Base-by-base conservation (phyloP, 2,329 filamentous ascomycete genomes). In the Chrysoporthe cubensis region DNA sequence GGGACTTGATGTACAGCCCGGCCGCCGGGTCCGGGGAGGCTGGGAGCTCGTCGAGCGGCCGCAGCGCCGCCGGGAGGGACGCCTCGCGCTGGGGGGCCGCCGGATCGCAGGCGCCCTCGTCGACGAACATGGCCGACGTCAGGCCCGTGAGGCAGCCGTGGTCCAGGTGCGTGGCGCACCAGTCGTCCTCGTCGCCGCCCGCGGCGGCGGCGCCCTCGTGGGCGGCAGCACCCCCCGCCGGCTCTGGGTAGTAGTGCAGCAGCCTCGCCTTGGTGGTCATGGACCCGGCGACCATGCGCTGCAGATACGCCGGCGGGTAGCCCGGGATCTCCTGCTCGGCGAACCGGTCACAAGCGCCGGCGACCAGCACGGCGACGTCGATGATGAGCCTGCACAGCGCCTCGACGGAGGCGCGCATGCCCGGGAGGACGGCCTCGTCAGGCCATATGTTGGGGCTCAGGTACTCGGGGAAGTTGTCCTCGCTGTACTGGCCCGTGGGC, bases 111-210 rank as follows among this genome's bases (percentile, higher is more conserved):
- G 73, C 75, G 34, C 76, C 80, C 80, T 98, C 95, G 75, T 98
- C 93, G 70, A 98, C 86, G 78, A 97, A 98, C 94, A 98, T 97
- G 72, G 95, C 94, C 2, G 91, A 95, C 0, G 96, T 99, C 44
- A 99, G 84, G 16, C 94, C 95, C 0, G 96, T 99, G 43, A 99
- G 85, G 76, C 95, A 98, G 56, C 96, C 94, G 74, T 97, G 94
- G 78, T 98, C 95, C 66, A 96, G 83, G 77, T 96, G 92, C 1
- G 91, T 93, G 3, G 94, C 92, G 78, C 95, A 99, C 96, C 96
- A 99, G 80, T 96, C 92, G 78, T 97, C 94, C 69, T 93, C 90
- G 65, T 82, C 82, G 44, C 77, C 79, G 52, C 78, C 78, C 64
- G 82, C 82, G 44, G 77, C 79, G 50, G 78, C 78, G 9, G 77